Percentiles rank a stretch among this genome's conserved stretches.
Conservation (phyloP, 2,329 filamentous ascomycete species). For the Xylaria digitata region DNA sequence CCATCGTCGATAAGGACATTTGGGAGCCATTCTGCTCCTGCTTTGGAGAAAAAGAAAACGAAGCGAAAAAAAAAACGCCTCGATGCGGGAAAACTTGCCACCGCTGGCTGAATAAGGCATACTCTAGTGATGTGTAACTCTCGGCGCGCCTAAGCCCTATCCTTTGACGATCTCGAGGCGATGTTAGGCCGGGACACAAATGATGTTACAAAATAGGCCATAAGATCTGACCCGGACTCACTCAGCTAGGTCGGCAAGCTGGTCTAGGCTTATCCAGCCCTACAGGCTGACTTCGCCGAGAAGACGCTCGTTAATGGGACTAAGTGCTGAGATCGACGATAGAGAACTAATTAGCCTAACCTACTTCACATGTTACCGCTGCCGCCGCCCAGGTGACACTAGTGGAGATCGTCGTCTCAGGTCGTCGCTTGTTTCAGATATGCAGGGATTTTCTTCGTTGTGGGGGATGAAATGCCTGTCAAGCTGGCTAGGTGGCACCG, state of each 20-base stretch:
- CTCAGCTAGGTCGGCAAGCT: neutral
- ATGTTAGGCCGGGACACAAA: neutral
- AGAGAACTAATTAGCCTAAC: conserved; percentile 31
- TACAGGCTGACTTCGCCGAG: conserved; percentile 20
- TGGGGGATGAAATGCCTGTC: conserved; percentile 32
- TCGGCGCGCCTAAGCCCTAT: conserved; percentile 8
- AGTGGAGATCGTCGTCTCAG: conserved; percentile 30
- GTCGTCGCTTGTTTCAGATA: conserved; percentile 28
- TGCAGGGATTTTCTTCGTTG: conserved; percentile 28
- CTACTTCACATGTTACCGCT: conserved; percentile 13
- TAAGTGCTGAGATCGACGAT: conserved; percentile 13
- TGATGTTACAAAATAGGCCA: conserved; percentile 15
- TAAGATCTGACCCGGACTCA: conserved; percentile 3
- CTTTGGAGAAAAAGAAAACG: neutral
- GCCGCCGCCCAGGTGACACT: conserved; percentile 24
- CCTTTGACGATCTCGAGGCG: conserved; percentile 23
- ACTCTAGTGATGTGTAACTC: conserved; percentile 15
- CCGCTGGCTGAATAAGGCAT: conserved; percentile 27
- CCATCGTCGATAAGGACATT: neutral
- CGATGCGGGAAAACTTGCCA: conserved; percentile 9
- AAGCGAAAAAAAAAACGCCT: conserved; percentile 16
- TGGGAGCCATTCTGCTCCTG: neutral
- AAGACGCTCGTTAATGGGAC: neutral
- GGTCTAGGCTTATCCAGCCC: conserved; percentile 23
- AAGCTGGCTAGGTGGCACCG: conserved; percentile 13